Evolutionary conservation across 169 alveolate species (phyloP).

Genomic region (Ichthyophthirius multifiliis): DNA sequence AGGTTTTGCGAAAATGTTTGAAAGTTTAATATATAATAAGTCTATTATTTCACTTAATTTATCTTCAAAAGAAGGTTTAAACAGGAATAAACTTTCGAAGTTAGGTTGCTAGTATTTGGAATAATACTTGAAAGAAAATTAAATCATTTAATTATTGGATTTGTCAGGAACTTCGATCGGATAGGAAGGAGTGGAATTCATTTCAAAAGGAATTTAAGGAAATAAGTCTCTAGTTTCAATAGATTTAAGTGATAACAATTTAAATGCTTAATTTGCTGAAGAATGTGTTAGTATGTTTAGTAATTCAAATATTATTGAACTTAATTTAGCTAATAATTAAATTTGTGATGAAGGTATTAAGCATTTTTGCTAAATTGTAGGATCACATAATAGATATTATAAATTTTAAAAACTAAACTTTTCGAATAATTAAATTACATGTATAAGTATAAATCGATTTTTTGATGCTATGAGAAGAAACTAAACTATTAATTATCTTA

Average conservation of each 20-base stretch:
- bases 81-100: slow-evolving; percentile 69
- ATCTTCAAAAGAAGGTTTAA: slow-evolving; percentile 73
- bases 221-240: slow-evolving; percentile 63
- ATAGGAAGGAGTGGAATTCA: slow-evolving; percentile 57
- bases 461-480: slow-evolving; percentile 43
- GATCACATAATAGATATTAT: neutral
- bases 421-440: slow-evolving; percentile 41
- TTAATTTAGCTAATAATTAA: slow-evolving; percentile 64
- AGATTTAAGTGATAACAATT: slow-evolving; percentile 64
- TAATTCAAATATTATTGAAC: slow-evolving; percentile 40
- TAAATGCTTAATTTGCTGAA: slow-evolving; percentile 50
- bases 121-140: slow-evolving; percentile 46
- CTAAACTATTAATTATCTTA: slow-evolving; percentile 47
- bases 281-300: slow-evolving; percentile 33
- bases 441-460: slow-evolving; percentile 34
- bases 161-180: slow-evolving; percentile 58
- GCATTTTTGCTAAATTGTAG: slow-evolving; percentile 38
- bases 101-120: slow-evolving; percentile 57
- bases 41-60: slow-evolving; percentile 61
- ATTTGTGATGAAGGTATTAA: slow-evolving; percentile 55
- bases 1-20: slow-evolving; percentile 71
- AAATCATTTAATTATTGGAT: slow-evolving; percentile 56
- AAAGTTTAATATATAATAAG: slow-evolving; percentile 41
- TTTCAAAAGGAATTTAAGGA: slow-evolving; percentile 58
- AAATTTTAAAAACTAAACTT: slow-evolving; percentile 12